Conservation (phyloP, 495 filamentous ascomycete species). For the Polyplosphaeria fusca region DNA sequence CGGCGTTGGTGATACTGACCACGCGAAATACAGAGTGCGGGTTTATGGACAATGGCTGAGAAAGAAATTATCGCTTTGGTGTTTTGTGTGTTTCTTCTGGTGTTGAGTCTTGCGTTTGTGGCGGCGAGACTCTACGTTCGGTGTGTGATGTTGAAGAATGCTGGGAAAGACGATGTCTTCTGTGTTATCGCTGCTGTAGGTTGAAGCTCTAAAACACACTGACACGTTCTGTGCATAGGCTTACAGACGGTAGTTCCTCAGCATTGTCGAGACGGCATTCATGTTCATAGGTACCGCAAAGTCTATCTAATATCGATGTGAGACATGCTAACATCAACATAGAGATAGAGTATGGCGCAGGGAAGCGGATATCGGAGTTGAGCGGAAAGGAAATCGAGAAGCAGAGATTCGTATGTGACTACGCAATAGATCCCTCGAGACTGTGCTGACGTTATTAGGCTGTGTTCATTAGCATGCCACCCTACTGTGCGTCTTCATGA, state of each 20-base stretch:
- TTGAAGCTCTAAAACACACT: no score
- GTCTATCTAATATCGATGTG: no score
- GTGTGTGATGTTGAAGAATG: neutral
- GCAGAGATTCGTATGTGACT: no score
- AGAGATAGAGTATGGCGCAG: neutral
- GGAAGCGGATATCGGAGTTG: neutral
- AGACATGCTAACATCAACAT: no score
- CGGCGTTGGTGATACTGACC: no score
- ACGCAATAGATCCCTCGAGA: no score
- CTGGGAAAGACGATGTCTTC: neutral
- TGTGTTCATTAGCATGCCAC: neutral
- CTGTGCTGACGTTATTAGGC: no score
- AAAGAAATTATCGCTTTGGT: neutral
- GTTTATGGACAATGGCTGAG: neutral
- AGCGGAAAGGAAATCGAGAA: neutral
- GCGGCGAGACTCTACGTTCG: neutral
- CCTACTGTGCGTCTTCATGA: no score
- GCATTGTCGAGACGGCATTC: neutral
- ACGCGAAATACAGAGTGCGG: no score
- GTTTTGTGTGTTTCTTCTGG: neutral
- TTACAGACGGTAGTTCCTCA: neutral
- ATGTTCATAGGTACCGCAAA: no score
- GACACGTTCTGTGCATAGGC: no score
- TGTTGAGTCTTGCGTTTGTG: neutral
- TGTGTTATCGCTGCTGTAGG: neutral